These are phyloP conservation scores for Flaveria linearis DNA, from an alignment of 129 eudicot species.

Conservation along the genomic window DNA sequence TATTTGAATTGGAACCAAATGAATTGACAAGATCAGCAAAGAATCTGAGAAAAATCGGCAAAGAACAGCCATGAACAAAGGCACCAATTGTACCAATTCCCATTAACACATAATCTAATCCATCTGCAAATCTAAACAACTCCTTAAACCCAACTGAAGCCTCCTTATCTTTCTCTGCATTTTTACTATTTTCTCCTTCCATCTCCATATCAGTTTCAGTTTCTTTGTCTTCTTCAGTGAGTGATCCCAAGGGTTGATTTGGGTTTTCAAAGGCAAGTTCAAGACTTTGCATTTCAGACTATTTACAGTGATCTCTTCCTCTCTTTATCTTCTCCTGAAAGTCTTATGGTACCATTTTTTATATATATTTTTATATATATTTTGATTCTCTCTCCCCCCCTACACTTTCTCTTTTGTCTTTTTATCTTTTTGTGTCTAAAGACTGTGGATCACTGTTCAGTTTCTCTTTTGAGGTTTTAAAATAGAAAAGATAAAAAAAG, in stretches of 20 bases:
- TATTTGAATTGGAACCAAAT: constrained; percentile 81
- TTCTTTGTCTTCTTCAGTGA: constrained; percentile 26
- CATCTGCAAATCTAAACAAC: constrained; percentile 91
- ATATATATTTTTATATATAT: background rate
- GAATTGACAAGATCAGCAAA: constrained; percentile 92
- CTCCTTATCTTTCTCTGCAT: constrained; percentile 35
- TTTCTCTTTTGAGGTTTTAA: background rate
- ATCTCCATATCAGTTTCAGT: constrained; percentile 32
- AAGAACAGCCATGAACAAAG: constrained; percentile 92
- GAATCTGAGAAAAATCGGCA: constrained; percentile 81
- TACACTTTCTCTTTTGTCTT: constrained; percentile 39
- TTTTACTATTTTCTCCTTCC: constrained; percentile 37
- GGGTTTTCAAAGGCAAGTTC: constrained; percentile 67
- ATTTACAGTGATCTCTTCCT: constrained; percentile 65
- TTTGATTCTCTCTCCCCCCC: constrained; percentile 16
- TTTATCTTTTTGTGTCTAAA: constrained; percentile 31
- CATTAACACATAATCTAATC: constrained; percentile 79
- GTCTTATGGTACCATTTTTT: constrained; percentile 56
- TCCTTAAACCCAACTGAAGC: constrained; percentile 54
- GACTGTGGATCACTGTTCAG: constrained; percentile 26
- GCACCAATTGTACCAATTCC: constrained; percentile 86
- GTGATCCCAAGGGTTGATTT: constrained; percentile 37
- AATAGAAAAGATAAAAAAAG: background rate
- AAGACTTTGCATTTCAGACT: constrained; percentile 83
- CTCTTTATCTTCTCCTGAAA: constrained; percentile 61